Percentiles rank a stretch among this genome's conserved stretches.
phyloP scores from a whole-genome alignment of 768 basidiomycete genomes.

The Podaxis pistillaris region DNA sequence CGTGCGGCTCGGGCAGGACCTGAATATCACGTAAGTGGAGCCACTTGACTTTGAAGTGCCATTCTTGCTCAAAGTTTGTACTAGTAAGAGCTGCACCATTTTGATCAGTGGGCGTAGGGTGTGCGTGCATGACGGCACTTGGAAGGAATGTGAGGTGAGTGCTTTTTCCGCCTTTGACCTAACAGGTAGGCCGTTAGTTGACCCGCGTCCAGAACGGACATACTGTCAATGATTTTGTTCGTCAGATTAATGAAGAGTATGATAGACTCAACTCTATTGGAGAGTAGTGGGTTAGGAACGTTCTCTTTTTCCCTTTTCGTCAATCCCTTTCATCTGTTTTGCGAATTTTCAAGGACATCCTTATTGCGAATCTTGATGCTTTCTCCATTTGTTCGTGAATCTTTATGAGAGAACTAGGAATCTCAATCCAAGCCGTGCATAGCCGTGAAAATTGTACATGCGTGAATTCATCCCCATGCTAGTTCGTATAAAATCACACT shows the following conservation, averaged over 20 bases:
- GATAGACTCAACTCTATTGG: slow-evolving; percentile 49
- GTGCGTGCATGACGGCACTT: slow-evolving; percentile 74
- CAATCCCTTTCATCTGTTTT: not conserved
- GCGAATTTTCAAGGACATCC: not conserved
- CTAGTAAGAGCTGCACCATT: slow-evolving; percentile 85
- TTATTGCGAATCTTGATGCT: not conserved
- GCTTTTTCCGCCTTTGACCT: not conserved
- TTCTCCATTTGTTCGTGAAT: not conserved
- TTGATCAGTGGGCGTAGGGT: slow-evolving; percentile 66
- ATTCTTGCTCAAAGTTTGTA: not conserved
- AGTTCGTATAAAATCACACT: slow-evolving; percentile 87
- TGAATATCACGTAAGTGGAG: slow-evolving; percentile 55
- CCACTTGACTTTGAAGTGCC: not conserved
- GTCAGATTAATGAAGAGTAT: slow-evolving; percentile 75
- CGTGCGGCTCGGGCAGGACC: slow-evolving; percentile 36
- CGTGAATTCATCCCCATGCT: slow-evolving; percentile 47
- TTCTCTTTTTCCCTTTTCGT: not conserved
- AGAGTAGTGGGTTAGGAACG: not conserved
- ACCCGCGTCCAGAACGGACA: slow-evolving; percentile 62
- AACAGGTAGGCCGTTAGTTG: not conserved
- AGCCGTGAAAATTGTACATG: not conserved
- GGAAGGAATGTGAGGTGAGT: slow-evolving; percentile 77
- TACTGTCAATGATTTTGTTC: slow-evolving; percentile 67
- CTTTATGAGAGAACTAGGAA: not conserved
- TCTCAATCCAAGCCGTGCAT: not conserved